Evolutionary conservation across 2,329 filamentous ascomycete genomes (phyloP).

Genomic region (Trichoderma sp.): DNA sequence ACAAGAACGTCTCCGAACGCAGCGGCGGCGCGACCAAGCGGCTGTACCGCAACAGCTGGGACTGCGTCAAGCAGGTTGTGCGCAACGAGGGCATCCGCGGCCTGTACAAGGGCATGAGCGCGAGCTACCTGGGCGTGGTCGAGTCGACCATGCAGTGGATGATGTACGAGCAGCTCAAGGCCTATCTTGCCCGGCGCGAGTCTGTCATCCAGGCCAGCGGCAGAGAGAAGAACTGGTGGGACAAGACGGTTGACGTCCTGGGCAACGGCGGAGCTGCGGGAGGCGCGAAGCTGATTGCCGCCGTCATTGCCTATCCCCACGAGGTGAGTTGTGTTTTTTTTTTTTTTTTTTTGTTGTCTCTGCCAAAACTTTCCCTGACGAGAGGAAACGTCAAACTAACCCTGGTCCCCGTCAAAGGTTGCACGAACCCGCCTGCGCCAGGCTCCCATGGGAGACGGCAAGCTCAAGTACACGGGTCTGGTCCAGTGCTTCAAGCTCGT

Average conservation of each 20-base stretch:
- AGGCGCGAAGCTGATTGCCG: conserved; percentile 79
- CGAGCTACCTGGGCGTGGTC: conserved; percentile 85
- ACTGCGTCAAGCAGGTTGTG: conserved; percentile 81
- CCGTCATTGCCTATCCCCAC: conserved; percentile 84
- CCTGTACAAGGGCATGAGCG: conserved; percentile 85
- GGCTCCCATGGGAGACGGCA: conserved; percentile 68
- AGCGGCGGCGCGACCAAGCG: conserved; percentile 53
- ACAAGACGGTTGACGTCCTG: conserved; percentile 71
- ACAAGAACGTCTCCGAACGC: conserved; percentile 72
- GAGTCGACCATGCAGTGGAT: conserved; percentile 93
- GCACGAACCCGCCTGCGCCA: conserved; percentile 81
- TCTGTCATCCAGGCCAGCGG: conserved; percentile 55
- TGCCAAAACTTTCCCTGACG: too few relatives aligned
- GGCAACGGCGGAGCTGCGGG: conserved; percentile 78
- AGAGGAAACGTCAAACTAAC: too few relatives aligned
- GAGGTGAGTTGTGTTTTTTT: conserved; percentile 57
- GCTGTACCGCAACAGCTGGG: conserved; percentile 81
- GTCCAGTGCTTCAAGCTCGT: conserved; percentile 85
- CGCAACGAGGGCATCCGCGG: conserved; percentile 76
- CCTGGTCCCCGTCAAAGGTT: conserved; percentile 48
- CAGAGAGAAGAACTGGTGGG: conserved; percentile 64
- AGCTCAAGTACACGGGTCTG: conserved; percentile 82
- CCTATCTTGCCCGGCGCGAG: conserved; percentile 63
- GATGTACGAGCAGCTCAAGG: conserved; percentile 90
- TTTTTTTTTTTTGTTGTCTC: not conserved